Conservation (phyloP, 306 rosid species). For the Cercis canadensis region DNA sequence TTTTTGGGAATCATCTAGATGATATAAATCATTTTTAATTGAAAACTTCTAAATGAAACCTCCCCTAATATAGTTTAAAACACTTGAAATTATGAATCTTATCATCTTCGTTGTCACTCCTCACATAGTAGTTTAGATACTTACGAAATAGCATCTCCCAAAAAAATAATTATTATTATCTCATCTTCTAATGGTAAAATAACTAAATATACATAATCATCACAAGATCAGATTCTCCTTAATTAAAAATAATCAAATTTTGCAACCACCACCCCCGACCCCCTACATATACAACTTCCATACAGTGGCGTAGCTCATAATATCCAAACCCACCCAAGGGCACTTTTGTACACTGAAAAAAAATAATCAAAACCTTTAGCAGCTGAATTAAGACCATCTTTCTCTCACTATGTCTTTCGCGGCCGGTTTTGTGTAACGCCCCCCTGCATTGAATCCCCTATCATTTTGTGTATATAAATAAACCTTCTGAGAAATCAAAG, state of each 20-base stretch:
- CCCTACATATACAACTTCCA: background rate
- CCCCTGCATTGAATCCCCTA: constrained; percentile 26
- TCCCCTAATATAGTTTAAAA: background rate
- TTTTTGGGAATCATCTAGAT: too few species aligned
- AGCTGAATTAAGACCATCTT: constrained; percentile 21
- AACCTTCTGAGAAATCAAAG: constrained; percentile 40
- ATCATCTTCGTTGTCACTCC: constrained; percentile 37
- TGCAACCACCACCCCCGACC: constrained; percentile 13
- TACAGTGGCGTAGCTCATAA: constrained; percentile 29
- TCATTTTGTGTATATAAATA: constrained; percentile 33
- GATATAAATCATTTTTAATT: constrained; percentile 12
- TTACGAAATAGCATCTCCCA: too few species aligned
- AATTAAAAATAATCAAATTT: background rate
- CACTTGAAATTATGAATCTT: constrained; percentile 22
- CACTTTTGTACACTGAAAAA: constrained; percentile 8
- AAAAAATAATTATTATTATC: too few species aligned
- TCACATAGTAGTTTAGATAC: constrained; percentile 1
- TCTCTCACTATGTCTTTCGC: background rate
- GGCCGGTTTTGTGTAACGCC: background rate
- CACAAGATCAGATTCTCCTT: constrained; percentile 39
- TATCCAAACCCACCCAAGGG: constrained; percentile 27
- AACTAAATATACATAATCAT: background rate
- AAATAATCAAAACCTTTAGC: background rate
- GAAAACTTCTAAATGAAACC: constrained; percentile 25
- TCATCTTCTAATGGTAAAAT: too few species aligned